phyloP scores from a whole-genome alignment of 164 flowering plant genomes.

The Vitis amurensis region DNA sequence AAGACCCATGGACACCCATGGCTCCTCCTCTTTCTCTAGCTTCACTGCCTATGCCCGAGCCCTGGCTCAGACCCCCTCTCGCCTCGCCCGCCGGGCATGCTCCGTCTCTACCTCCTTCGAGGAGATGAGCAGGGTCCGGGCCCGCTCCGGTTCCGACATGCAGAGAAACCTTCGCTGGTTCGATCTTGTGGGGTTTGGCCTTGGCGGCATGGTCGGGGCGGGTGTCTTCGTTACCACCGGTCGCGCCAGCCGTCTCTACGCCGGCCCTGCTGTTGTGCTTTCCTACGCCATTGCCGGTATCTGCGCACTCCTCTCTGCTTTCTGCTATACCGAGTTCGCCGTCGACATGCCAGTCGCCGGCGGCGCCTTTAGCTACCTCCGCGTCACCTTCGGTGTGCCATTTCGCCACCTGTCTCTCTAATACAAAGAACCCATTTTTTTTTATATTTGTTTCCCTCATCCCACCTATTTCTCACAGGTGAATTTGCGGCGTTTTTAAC shows the following conservation, averaged over 20 bases:
- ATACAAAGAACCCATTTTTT: not conserved
- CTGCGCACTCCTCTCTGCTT: constrained; percentile 88
- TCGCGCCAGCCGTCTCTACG: constrained; percentile 37
- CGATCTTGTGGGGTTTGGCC: constrained; percentile 73
- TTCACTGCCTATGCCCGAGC: constrained; percentile 45
- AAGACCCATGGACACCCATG: constrained; percentile 13
- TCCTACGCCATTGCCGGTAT: constrained; percentile 90
- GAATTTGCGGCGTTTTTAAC: constrained; percentile 72
- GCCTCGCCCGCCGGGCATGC: constrained; percentile 52
- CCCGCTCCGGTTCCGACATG: constrained; percentile 67
- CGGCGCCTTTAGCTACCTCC: constrained; percentile 89
- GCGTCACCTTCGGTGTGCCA: constrained; percentile 75
- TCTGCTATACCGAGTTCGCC: constrained; percentile 94
- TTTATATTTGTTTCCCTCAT: not conserved
- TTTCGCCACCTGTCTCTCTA: not conserved
- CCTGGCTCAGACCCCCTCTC: constrained; percentile 47
- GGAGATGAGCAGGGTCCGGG: constrained; percentile 56
- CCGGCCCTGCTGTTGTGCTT: constrained; percentile 78
- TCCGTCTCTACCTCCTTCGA: constrained; percentile 68
- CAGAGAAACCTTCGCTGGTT: constrained; percentile 61
- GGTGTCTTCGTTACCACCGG: constrained; percentile 89
- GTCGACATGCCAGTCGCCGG: constrained; percentile 95
- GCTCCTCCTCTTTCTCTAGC: constrained; percentile 60
- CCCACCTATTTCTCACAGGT: constrained; percentile 32
- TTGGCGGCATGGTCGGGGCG: constrained; percentile 95